phyloP scores from a whole-genome alignment of 129 eudicot genomes.

The Escallonia rubra region DNA sequence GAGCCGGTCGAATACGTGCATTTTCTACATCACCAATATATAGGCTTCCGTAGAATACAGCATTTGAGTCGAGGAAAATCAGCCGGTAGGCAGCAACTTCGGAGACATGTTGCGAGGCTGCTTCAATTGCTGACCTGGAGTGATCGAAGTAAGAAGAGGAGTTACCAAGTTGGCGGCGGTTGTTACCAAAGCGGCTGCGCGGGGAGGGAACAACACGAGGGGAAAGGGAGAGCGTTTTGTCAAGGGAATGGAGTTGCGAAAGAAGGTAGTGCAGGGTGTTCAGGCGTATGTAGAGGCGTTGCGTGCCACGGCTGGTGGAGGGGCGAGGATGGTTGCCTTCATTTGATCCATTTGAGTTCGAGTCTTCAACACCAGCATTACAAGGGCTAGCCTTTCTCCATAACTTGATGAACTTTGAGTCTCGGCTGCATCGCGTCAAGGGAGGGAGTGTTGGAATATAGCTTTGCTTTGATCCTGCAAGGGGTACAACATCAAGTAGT shows the following conservation, averaged over 20 bases:
- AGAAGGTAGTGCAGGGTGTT: slow-evolving; percentile 78
- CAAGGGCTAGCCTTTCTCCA: slow-evolving; percentile 85
- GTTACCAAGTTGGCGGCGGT: slow-evolving; percentile 19
- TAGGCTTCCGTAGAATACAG: slow-evolving; percentile 44
- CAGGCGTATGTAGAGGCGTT: slow-evolving; percentile 92
- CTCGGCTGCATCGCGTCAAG: slow-evolving; percentile 70
- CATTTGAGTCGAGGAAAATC: slow-evolving; percentile 43
- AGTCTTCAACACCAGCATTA: slow-evolving; percentile 22
- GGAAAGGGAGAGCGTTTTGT: slow-evolving; percentile 51
- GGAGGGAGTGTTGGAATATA: slow-evolving; percentile 91
- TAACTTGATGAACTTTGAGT: slow-evolving; percentile 52
- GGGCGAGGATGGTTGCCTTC: slow-evolving; percentile 73
- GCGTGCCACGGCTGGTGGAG: slow-evolving; percentile 94
- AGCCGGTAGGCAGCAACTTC: slow-evolving; percentile 89
- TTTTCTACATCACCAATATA: slow-evolving; percentile 31
- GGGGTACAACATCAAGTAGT: neutral
- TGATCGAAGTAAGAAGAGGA: slow-evolving; percentile 46
- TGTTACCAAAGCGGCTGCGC: slow-evolving; percentile 25
- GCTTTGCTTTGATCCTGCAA: slow-evolving; percentile 78
- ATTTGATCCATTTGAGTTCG: slow-evolving; percentile 18
- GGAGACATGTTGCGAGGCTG: slow-evolving; percentile 57
- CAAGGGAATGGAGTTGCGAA: slow-evolving; percentile 65
- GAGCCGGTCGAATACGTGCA: slow-evolving; percentile 43
- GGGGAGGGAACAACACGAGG: slow-evolving; percentile 27
- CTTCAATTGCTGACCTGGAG: slow-evolving; percentile 40